Conservation (phyloP, 768 basidiomycete genomes). For the Suillus lakei region DNA sequence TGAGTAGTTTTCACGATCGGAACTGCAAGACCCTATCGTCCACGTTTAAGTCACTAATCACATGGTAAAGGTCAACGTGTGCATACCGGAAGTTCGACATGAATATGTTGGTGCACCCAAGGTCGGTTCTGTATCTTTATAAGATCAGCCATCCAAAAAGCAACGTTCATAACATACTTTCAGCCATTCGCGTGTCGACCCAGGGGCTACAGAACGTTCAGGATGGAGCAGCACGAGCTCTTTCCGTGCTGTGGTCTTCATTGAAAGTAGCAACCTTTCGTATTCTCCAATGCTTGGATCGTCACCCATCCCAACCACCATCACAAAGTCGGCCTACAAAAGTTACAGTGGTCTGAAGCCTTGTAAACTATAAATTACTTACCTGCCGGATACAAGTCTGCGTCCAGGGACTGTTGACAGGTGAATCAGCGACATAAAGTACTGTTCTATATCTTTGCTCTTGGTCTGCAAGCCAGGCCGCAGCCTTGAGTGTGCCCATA, state of each 20-base stretch:
- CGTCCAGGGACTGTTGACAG: constrained; percentile 96
- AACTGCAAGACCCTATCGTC: constrained; percentile 68
- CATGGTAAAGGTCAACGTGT: neutral
- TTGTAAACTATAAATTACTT: constrained; percentile 21
- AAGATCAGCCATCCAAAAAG: constrained; percentile 12
- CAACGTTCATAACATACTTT: constrained; percentile 55
- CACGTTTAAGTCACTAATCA: constrained; percentile 12
- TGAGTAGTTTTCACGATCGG: constrained; percentile 61
- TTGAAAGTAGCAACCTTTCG: constrained; percentile 88
- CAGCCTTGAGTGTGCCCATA: constrained; percentile 96
- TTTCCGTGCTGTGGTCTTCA: constrained; percentile 98
- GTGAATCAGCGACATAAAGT: constrained; percentile 94
- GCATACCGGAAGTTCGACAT: constrained; percentile 86
- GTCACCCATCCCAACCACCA: constrained; percentile 94
- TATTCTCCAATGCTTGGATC: constrained; percentile 92
- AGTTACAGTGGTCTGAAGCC: neutral
- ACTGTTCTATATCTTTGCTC: constrained; percentile 94
- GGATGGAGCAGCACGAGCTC: constrained; percentile 94
- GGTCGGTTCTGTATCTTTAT: constrained; percentile 71
- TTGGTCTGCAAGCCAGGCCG: constrained; percentile 91
- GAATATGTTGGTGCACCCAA: constrained; percentile 96
- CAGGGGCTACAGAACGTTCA: constrained; percentile 85
- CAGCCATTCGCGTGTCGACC: constrained; percentile 95
- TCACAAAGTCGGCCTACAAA: constrained; percentile 83
- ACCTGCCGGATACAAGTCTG: constrained; percentile 97